Conservation (phyloP, 2,329 filamentous ascomycete species). For the Monosporascus sp. region DNA sequence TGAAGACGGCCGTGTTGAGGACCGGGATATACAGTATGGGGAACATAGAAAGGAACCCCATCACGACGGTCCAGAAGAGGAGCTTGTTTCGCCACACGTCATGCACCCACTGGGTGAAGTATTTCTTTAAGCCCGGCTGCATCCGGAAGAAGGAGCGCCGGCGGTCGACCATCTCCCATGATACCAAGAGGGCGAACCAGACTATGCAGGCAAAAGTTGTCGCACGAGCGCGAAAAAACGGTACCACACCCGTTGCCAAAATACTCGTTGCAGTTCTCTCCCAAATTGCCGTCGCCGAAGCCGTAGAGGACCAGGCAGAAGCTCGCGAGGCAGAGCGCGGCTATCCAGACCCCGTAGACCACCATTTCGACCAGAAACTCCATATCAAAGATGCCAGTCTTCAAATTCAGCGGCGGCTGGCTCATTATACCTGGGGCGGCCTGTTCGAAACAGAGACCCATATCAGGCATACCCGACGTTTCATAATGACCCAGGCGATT, state of each 20-base stretch:
- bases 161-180: slow-evolving; percentile 73
- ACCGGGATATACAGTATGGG: slow-evolving; percentile 54
- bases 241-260: slow-evolving; percentile 52
- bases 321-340: slow-evolving; percentile 54
- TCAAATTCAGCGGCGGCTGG: slow-evolving; percentile 60
- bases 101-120: slow-evolving; percentile 61
- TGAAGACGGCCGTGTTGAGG: slow-evolving; percentile 54
- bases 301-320: slow-evolving; percentile 62
- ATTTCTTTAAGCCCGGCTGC: slow-evolving; percentile 55
- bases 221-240: slow-evolving; percentile 67
- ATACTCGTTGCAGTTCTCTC: slow-evolving; percentile 53
- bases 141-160: slow-evolving; percentile 71
- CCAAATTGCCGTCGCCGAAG: slow-evolving; percentile 51
- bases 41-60: slow-evolving; percentile 45
- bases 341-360: slow-evolving; percentile 65
- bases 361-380: slow-evolving; percentile 64
- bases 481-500: slow-evolving; percentile 78
- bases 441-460: slow-evolving; percentile 70
- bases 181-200: slow-evolving; percentile 71
- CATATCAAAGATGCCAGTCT: slow-evolving; percentile 58
- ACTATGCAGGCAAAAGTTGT: slow-evolving; percentile 71
- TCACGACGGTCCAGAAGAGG: slow-evolving; percentile 58
- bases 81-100: slow-evolving; percentile 71
- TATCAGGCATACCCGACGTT: slow-evolving; percentile 68
- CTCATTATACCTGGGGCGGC: slow-evolving; percentile 65